Percentiles rank a stretch among this genome's conserved stretches.
phyloP scores from a whole-genome alignment of 2,329 filamentous ascomycete species.

The Ilyonectria mors-panacis region DNA sequence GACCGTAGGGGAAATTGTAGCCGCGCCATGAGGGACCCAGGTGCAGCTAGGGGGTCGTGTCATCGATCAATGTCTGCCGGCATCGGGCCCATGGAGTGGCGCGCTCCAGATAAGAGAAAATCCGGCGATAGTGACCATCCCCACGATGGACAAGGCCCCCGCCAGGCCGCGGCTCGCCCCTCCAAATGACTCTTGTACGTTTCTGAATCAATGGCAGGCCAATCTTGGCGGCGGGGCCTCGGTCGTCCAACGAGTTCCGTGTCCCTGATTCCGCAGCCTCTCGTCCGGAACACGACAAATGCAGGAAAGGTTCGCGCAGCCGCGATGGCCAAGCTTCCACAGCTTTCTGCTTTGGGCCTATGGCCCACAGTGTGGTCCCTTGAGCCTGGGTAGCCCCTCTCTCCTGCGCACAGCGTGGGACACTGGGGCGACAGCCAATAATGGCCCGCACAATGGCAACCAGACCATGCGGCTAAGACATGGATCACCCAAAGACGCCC shows the following conservation, averaged over 20 bases:
- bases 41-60: neutral
- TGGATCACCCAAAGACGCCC: slow-evolving; percentile 36
- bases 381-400: slow-evolving; percentile 36
- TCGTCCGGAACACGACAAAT: slow-evolving; percentile 30
- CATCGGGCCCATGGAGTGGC: slow-evolving; percentile 36
- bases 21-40: neutral
- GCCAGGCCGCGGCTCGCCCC: slow-evolving; percentile 33
- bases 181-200: slow-evolving; percentile 28
- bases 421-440: slow-evolving; percentile 40
- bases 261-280: slow-evolving; percentile 9
- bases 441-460: slow-evolving; percentile 44
- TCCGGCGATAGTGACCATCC: slow-evolving; percentile 39
- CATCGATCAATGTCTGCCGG: slow-evolving; percentile 34
- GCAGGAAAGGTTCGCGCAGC: slow-evolving; percentile 36
- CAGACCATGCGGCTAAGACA: slow-evolving; percentile 47
- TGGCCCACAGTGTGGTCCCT: slow-evolving; percentile 36
- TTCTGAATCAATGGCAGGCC: slow-evolving; percentile 20
- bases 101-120: slow-evolving; percentile 42
- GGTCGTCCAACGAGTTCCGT: neutral
- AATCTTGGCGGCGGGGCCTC: slow-evolving; percentile 1
- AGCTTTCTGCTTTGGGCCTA: slow-evolving; percentile 37
- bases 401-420: slow-evolving; percentile 40
- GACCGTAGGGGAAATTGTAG: neutral
- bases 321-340: slow-evolving; percentile 38
- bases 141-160: slow-evolving; percentile 29